Conservation (phyloP, 495 filamentous ascomycete genomes). For the Amphirosellinia nigrospora region DNA sequence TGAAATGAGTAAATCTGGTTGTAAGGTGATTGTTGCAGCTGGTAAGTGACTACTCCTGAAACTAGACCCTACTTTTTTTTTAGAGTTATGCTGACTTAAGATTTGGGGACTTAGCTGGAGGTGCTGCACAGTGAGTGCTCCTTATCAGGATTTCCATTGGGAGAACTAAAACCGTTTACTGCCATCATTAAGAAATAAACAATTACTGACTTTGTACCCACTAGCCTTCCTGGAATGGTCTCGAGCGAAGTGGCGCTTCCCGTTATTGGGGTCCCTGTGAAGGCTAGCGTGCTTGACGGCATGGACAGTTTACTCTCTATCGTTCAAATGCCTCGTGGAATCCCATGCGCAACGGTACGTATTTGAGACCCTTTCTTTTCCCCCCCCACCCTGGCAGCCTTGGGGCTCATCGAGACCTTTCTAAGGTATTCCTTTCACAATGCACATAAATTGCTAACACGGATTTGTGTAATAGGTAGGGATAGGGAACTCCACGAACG, state of each 20-base stretch:
- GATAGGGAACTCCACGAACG: conserved; percentile 94
- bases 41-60: conserved; percentile 27
- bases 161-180: background rate
- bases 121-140: conserved; percentile 26
- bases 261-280: conserved; percentile 92
- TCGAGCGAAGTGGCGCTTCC: conserved; percentile 86
- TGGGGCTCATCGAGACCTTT: background rate
- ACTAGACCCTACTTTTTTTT: background rate
- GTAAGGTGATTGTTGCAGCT: conserved; percentile 93
- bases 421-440: background rate
- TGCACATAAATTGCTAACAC: conserved; percentile 1
- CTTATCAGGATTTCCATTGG: too few species aligned
- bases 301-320: conserved; percentile 89
- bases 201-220: background rate
- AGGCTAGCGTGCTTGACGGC: conserved; percentile 84
- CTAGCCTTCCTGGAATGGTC: conserved; percentile 66
- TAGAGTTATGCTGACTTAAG: conserved; percentile 1
- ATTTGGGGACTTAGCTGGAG: conserved; percentile 21
- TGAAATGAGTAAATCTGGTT: conserved; percentile 67
- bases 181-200: background rate
- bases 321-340: conserved; percentile 80
- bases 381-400: background rate
- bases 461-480: conserved; percentile 62
- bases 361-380: background rate
- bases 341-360: conserved; percentile 50